Conservation (phyloP, 2,329 filamentous ascomycete species). For the Nothophoma quercina region DNA sequence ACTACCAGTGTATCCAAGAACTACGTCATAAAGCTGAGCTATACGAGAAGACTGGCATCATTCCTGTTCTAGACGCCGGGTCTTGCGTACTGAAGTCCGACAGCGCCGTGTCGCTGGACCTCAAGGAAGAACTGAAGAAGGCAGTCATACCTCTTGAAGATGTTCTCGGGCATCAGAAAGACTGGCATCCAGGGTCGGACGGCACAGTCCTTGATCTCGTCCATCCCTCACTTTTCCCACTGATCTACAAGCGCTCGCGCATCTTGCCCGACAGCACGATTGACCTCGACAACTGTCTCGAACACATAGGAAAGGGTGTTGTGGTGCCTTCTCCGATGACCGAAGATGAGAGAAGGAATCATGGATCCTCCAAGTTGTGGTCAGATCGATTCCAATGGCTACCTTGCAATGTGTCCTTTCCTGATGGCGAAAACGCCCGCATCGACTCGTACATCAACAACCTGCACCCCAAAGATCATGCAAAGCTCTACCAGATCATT, state of each 20-base stretch:
- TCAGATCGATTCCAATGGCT: slow-evolving; percentile 57
- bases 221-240: slow-evolving; percentile 69
- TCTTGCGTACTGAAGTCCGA: slow-evolving; percentile 60
- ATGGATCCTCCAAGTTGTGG: slow-evolving; percentile 10
- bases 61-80: slow-evolving; percentile 19
- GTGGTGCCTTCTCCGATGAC: slow-evolving; percentile 5
- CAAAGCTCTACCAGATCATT: slow-evolving; percentile 24
- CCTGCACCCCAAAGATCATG: slow-evolving; percentile 53
- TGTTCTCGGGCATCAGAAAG: slow-evolving; percentile 57
- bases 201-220: slow-evolving; percentile 61
- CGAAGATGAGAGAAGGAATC: too few species aligned
- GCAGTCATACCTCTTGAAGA: slow-evolving; percentile 60
- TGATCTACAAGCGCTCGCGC: slow-evolving; percentile 58
- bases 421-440: slow-evolving; percentile 39
- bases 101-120: slow-evolving; percentile 45
- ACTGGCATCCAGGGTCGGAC: slow-evolving; percentile 68
- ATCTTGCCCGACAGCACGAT: slow-evolving; percentile 22
- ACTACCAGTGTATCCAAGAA: slow-evolving; percentile 47
- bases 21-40: slow-evolving; percentile 59
- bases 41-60: slow-evolving; percentile 40
- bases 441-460: slow-evolving; percentile 62
- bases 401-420: slow-evolving; percentile 57
- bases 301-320: slow-evolving; percentile 17
- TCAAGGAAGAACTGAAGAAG: slow-evolving; percentile 52
- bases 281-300: slow-evolving; percentile 21